Base-by-base conservation (phyloP, 257 asterid genomes). In the Salvia miltiorrhiza region DNA sequence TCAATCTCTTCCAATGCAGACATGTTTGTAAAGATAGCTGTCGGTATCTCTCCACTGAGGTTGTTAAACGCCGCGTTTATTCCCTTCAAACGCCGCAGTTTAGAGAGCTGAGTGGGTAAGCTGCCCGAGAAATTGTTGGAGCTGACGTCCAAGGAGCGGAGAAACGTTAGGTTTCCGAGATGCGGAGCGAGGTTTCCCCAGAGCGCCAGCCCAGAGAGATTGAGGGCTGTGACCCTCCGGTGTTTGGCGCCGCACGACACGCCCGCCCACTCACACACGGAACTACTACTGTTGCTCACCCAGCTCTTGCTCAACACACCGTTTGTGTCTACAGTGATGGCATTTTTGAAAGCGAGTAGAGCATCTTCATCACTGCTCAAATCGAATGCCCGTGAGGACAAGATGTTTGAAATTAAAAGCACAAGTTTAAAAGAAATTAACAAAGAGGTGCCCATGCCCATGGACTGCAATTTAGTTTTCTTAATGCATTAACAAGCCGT, bases 261-360 rank as follows among this genome's bases (percentile, higher is more conserved):
- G 0, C 69, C 69, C 7, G 9, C 35, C 52, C 73, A 68, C n/a
- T 1, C 0, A 49, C 76, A 71, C 1, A 48, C 1, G 28, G 69
- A 39, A n/a, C n/a, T n/a, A n/a, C n/a, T n/a, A 3, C 57, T 71
- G 35, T 21, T 26, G 4, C 4, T 39, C 17, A 45, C 37, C 76
- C 76, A 71, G 39, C 64, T 79, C 4, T 20, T 20, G 37, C 65
- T 62, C 20, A 82, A 17, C 26, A 71, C 4, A 3, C 7, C 9
- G 1, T 49, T 8, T 52, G 90, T 82, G 74, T 79, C 82, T 11
- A 74, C 68, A 67, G 65, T 67, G 44, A 79, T 37, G 1, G 17
- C 21, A 14, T 72, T 32, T 75, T 56, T 81, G 67, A 84, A 75
- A 49, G 79, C 72, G 30, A 75, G 55, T 26, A 84, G 82, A 9